These are phyloP conservation scores for Paecilomyces fulvus DNA, from an alignment of 2,329 filamentous ascomycete species.

Conservation along the genomic window DNA sequence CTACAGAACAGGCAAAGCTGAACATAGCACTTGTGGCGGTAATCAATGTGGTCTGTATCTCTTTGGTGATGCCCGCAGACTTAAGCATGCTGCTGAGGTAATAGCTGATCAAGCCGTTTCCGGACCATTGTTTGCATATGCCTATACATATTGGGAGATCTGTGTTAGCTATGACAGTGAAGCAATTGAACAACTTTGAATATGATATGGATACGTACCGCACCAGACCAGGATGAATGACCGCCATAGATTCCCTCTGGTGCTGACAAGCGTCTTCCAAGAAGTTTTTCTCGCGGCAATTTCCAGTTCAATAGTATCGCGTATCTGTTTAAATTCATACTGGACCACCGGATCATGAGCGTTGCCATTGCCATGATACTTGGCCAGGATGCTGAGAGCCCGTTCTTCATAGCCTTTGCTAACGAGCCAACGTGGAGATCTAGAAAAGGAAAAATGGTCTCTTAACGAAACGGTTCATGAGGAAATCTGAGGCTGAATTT, in stretches of 20 bases:
- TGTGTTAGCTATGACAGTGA: not conserved
- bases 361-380: not conserved
- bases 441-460: not conserved
- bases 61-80: conserved; percentile 42
- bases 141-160: not conserved
- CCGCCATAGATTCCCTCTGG: not conserved
- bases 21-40: conserved; percentile 47
- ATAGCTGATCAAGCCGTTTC: conserved; percentile 40
- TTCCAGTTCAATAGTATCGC: not conserved
- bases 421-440: not conserved
- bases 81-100: conserved; percentile 46
- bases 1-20: conserved; percentile 46
- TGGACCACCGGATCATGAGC: not conserved
- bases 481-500: not conserved
- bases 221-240: not conserved
- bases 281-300: not conserved
- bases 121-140: conserved; percentile 15
- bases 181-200: not conserved
- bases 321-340: not conserved
- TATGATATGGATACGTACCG: not conserved
- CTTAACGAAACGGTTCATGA: not conserved
- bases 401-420: not conserved
- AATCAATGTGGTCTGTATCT: conserved; percentile 45
- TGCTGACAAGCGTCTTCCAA: not conserved
- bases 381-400: not conserved